Conservation (phyloP, 495 filamentous ascomycete genomes). For the Copromyces sp. region DNA sequence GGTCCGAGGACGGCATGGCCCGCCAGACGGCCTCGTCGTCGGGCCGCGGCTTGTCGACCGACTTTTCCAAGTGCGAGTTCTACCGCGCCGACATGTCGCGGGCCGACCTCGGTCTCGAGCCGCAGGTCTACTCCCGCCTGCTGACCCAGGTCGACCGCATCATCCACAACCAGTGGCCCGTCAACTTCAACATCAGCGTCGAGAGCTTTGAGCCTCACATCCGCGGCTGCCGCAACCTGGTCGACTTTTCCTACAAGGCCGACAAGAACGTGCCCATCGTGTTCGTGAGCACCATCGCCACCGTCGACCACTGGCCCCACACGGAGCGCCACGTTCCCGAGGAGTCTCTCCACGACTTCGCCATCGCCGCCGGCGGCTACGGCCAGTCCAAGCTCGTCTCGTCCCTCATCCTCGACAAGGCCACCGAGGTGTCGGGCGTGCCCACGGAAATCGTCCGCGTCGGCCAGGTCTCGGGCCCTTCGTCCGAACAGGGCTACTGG, state of each 20-base stretch:
- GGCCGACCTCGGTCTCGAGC: constrained; percentile 33
- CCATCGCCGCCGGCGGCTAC: constrained; percentile 39
- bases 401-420: constrained; percentile 40
- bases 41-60: constrained; percentile 25
- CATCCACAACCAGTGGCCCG: constrained; percentile 55
- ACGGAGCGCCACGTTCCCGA: constrained; percentile 33
- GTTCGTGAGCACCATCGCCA: constrained; percentile 46
- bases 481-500: constrained; percentile 36
- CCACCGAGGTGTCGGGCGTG: constrained; percentile 26
- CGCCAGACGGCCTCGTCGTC: constrained; percentile 21
- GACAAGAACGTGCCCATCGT: constrained; percentile 35
- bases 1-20: constrained; percentile 28
- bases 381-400: constrained; percentile 45
- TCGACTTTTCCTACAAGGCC: constrained; percentile 40
- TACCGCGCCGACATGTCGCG: constrained; percentile 37
- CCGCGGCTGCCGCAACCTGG: constrained; percentile 40
- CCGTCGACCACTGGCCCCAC: constrained; percentile 27
- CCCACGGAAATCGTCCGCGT: constrained; percentile 40
- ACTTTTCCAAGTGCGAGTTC: constrained; percentile 39
- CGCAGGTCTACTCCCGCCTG: constrained; percentile 28
- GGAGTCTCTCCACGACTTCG: constrained; percentile 29
- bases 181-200: constrained; percentile 50
- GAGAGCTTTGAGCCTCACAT: constrained; percentile 47
- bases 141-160: constrained; percentile 34
- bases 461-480: constrained; percentile 49